phyloP scores from a whole-genome alignment of 768 basidiomycete genomes.

The Clavulina sp. region DNA sequence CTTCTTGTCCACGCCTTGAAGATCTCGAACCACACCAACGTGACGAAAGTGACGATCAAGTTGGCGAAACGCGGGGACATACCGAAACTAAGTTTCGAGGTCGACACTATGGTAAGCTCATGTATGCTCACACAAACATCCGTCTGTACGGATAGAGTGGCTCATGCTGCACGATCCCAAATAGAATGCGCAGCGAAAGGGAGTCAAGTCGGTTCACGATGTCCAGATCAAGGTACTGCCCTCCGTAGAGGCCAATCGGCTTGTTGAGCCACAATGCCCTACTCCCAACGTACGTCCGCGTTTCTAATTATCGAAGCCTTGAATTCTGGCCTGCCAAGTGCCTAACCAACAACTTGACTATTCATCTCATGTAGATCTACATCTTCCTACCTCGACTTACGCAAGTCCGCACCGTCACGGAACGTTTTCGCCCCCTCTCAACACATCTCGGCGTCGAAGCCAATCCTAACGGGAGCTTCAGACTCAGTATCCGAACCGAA shows the following conservation, averaged over 20 bases:
- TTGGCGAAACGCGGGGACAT: constrained; percentile 74
- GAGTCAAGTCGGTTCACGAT: constrained; percentile 55
- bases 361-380: constrained; percentile 37
- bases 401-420: constrained; percentile 62
- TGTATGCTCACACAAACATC: not conserved
- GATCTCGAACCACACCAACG: constrained; percentile 31
- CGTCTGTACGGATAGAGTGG: not conserved
- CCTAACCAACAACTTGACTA: not conserved
- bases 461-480: constrained; percentile 40
- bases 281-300: constrained; percentile 47
- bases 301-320: no score
- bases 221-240: constrained; percentile 69
- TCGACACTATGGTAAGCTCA: constrained; percentile 24
- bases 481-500: constrained; percentile 45
- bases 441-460: constrained; percentile 52
- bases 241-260: constrained; percentile 48
- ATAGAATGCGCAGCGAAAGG: constrained; percentile 42
- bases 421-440: constrained; percentile 53
- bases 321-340: not conserved
- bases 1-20: constrained; percentile 58
- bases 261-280: constrained; percentile 71
- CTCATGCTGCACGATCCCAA: constrained; percentile 12
- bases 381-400: constrained; percentile 58
- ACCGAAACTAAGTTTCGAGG: constrained; percentile 62
- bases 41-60: constrained; percentile 59